These are phyloP conservation scores for Cymodocea nodosa DNA, from an alignment of 116 monocot genomes.

Conservation along the genomic window DNA sequence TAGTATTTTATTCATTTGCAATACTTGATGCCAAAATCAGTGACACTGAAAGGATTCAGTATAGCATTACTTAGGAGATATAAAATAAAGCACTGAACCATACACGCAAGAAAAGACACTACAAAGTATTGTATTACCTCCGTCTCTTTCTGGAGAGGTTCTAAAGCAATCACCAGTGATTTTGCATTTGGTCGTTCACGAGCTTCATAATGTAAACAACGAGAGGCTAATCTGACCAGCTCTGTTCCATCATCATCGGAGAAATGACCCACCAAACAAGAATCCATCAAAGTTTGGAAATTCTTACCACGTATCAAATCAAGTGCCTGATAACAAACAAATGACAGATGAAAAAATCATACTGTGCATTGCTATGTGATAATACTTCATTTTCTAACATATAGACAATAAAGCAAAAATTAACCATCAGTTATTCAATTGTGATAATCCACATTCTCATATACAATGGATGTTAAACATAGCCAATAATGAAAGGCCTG, in stretches of 20 bases:
- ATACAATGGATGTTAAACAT: too few species aligned
- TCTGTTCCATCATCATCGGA: conserved; percentile 32
- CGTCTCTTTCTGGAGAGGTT: conserved; percentile 29
- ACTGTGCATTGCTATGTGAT: too few species aligned
- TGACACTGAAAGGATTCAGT: too few species aligned
- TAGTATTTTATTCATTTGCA: too few species aligned
- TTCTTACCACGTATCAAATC: conserved; percentile 35
- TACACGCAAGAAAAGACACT: background rate
- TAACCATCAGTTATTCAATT: too few species aligned
- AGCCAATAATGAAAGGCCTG: too few species aligned
- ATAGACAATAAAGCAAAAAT: too few species aligned
- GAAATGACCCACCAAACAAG: conserved; percentile 33
- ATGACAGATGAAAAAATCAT: too few species aligned
- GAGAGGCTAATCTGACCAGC: conserved; percentile 31
- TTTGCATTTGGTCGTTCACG: conserved; percentile 33
- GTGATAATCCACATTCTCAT: too few species aligned
- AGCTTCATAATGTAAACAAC: conserved; percentile 31
- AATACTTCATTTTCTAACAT: too few species aligned
- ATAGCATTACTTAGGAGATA: background rate
- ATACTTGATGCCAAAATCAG: too few species aligned
- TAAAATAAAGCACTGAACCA: background rate
- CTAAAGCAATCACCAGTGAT: conserved; percentile 22
- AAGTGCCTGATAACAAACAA: conserved; percentile 34
- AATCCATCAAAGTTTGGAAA: conserved; percentile 30
- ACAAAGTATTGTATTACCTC: conserved; percentile 10